These are phyloP conservation scores for Hanseniaspora nectarophila DNA, from an alignment of 805 yeast genomes.

Conservation along the genomic window DNA sequence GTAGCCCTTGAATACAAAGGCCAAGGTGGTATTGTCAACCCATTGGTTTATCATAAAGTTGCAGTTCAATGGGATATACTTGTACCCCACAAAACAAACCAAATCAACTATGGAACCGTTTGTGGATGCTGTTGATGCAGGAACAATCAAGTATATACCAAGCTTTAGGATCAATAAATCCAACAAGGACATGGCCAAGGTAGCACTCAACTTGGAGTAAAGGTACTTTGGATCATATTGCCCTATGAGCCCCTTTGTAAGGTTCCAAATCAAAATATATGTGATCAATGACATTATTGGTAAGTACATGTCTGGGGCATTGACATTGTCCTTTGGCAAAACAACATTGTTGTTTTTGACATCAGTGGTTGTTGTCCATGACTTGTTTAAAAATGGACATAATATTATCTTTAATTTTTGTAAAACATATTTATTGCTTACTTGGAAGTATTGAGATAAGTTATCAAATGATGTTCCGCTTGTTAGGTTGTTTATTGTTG, in stretches of 20 bases:
- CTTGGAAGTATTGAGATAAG: slow-evolving; percentile 79
- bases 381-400: slow-evolving; percentile 74
- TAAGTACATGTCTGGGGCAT: slow-evolving; percentile 92
- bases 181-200: slow-evolving; percentile 65
- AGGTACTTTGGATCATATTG: slow-evolving; percentile 86
- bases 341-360: not conserved
- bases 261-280: slow-evolving; percentile 71
- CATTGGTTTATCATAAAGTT: slow-evolving; percentile 27
- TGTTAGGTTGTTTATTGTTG: slow-evolving; percentile 33
- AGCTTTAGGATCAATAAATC: slow-evolving; percentile 68
- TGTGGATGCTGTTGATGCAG: slow-evolving; percentile 15
- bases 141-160: slow-evolving; percentile 62
- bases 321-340: slow-evolving; percentile 66
- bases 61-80: slow-evolving; percentile 69
- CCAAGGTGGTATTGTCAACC: slow-evolving; percentile 35
- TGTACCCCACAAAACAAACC: slow-evolving; percentile 84
- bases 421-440: slow-evolving; percentile 75
- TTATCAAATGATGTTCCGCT: slow-evolving; percentile 33
- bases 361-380: slow-evolving; percentile 56
- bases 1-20: slow-evolving; percentile 36
- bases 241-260: slow-evolving; percentile 74
- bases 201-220: slow-evolving; percentile 76
- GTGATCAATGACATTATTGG: slow-evolving; percentile 90
- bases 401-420: slow-evolving; percentile 60
- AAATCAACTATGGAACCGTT: slow-evolving; percentile 58